Evolutionary conservation across 2,329 filamentous ascomycete genomes (phyloP).

Genomic region (Phoma sp.): DNA sequence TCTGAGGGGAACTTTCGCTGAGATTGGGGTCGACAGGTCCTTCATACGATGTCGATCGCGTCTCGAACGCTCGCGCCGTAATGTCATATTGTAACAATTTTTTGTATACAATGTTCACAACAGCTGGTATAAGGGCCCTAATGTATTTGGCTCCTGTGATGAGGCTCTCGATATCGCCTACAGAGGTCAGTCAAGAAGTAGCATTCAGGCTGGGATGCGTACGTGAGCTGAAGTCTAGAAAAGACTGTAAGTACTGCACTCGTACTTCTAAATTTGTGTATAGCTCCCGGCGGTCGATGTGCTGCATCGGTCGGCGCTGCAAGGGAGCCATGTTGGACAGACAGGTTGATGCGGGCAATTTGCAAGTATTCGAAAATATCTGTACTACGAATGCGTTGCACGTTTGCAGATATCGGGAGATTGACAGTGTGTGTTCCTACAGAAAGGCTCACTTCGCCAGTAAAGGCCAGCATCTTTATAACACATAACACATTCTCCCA

Average conservation of each 20-base stretch:
- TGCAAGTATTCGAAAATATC: neutral
- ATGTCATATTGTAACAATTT: slow-evolving; percentile 83
- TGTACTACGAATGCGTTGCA: neutral
- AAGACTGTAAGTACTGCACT: slow-evolving; percentile 75
- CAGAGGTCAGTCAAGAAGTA: neutral
- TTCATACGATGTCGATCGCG: slow-evolving; percentile 66
- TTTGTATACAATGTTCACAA: slow-evolving; percentile 84
- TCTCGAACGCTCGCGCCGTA: slow-evolving; percentile 76
- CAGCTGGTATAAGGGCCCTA: slow-evolving; percentile 78
- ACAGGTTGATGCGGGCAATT: neutral
- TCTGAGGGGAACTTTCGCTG: slow-evolving; percentile 74
- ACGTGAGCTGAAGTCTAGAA: slow-evolving; percentile 77
- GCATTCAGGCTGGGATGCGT: slow-evolving; percentile 36
- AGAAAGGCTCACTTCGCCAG: neutral
- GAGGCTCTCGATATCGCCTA: slow-evolving; percentile 73
- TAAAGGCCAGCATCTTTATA: slow-evolving; percentile 14
- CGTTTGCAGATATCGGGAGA: neutral
- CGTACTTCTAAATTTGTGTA: slow-evolving; percentile 73
- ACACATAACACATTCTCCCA: neutral
- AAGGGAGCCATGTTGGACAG: slow-evolving; percentile 32
- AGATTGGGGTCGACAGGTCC: slow-evolving; percentile 68
- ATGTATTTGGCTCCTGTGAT: slow-evolving; percentile 75
- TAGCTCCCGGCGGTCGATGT: slow-evolving; percentile 72
- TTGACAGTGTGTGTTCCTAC: neutral
- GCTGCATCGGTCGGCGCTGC: slow-evolving; percentile 52